Base-by-base conservation (phyloP, 2,329 filamentous ascomycete genomes). In the Orbilia brochopaga region DNA sequence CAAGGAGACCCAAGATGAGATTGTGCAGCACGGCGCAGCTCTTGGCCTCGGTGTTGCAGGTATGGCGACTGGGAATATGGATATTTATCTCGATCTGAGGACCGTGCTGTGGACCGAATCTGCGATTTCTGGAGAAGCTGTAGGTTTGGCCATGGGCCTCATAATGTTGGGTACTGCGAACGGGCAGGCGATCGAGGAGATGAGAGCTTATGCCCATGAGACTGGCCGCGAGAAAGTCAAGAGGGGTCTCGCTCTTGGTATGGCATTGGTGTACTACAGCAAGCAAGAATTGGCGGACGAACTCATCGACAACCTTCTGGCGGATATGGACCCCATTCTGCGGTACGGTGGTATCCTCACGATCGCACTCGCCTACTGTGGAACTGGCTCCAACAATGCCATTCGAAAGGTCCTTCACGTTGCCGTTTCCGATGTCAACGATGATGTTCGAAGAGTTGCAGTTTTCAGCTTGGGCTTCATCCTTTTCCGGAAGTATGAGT, bases 181-280 rank as follows among this genome's bases (percentile, higher is more conserved):
- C 79, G 88, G 92, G 78, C 92, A 90, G 79, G 92, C 92, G 7
- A 82, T 99, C 6, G 91, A 97, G 78, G 91, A 96, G 76, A 97
- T 99, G 93, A 94, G 97, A 67, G 90, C 92, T 52, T 99, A 99
- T 78, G 92, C 94, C 2, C 94, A 97, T 78, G 94, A 99, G 76
- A 99, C 94, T 0, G 93, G 95, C 73, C 94, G 99, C 81, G 94
- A 99, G 83, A 99, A 99, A 85, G 97, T 96, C 78, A 92, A 99
- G 23, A 91, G 94, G 55, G 94, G 94, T 78, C 86, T 97, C 69
- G 93, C 94, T 32, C 86, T 99, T 75, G 94, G 94, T 69, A 97
- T 99, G 91, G 92, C 94, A 10, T 83, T 99, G 69, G 96, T 99
- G 82, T 97, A 97, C 93, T 99, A 94, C 77, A 92, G 90, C 53